These are phyloP conservation scores for Dendrothele bispora DNA, from an alignment of 768 basidiomycete species.

Conservation along the genomic window DNA sequence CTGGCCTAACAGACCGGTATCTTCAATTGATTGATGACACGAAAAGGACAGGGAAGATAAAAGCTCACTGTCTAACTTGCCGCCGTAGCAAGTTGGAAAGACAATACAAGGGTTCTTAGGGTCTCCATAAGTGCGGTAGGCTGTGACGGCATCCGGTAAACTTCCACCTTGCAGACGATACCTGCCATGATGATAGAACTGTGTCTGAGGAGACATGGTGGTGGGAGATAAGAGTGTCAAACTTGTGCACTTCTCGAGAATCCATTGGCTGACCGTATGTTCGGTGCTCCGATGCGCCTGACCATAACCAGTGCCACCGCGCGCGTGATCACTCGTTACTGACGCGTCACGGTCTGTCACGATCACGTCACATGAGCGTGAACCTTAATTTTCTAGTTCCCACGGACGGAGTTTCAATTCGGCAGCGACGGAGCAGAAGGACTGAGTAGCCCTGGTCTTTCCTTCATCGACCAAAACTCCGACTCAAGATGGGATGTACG, in stretches of 20 bases:
- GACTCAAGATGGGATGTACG: neutral
- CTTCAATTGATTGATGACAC: slow-evolving; percentile 6
- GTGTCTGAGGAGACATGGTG: slow-evolving; percentile 22
- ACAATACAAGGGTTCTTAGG: slow-evolving; percentile 54
- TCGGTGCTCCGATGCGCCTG: neutral
- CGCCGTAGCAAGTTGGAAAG: slow-evolving; percentile 58
- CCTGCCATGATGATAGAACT: slow-evolving; percentile 55
- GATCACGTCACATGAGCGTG: neutral
- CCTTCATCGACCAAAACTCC: neutral
- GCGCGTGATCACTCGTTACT: neutral
- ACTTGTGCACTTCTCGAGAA: neutral
- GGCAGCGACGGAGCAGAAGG: neutral
- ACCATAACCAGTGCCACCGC: neutral
- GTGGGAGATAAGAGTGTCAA: neutral
- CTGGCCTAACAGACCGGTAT: slow-evolving; percentile 35
- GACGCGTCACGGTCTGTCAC: neutral
- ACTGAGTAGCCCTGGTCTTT: neutral
- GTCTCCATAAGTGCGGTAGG: slow-evolving; percentile 55
- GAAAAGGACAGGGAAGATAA: neutral
- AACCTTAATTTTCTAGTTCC: neutral
- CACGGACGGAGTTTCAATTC: neutral
- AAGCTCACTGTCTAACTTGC: slow-evolving; percentile 47
- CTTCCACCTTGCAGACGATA: slow-evolving; percentile 52
- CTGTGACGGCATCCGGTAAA: slow-evolving; percentile 56
- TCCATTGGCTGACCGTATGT: neutral